phyloP scores from a whole-genome alignment of 2,329 filamentous ascomycete species.

The Davidsoniella australis region DNA sequence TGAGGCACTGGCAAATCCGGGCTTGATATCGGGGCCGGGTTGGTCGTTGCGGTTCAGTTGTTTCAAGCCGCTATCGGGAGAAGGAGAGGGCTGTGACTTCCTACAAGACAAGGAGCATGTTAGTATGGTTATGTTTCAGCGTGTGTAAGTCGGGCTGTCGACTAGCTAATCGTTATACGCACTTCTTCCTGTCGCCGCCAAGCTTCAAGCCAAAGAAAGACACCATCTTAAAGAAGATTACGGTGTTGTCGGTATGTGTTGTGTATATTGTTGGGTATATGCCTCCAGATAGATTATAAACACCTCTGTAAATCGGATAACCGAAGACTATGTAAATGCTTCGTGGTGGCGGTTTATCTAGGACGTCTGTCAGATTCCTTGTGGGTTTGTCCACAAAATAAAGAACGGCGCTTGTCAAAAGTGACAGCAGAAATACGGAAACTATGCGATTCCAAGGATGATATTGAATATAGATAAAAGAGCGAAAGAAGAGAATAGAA shows the following conservation, averaged over 20 bases:
- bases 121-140: not conserved
- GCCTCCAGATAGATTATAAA: not conserved
- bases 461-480: not conserved
- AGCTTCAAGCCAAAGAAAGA: constrained; percentile 42
- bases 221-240: constrained; percentile 24
- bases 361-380: no score
- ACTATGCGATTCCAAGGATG: not conserved
- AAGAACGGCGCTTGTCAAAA: not conserved
- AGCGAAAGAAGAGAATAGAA: not conserved
- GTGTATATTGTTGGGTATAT: not conserved
- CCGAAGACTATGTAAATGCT: no score
- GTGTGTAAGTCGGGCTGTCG: not conserved
- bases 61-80: constrained; percentile 3
- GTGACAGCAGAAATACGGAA: not conserved
- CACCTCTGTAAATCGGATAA: no score
- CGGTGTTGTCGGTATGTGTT: constrained; percentile 16
- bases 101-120: constrained; percentile 10
- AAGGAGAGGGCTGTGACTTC: constrained; percentile 3
- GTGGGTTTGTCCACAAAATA: no score
- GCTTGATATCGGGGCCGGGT: not conserved
- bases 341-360: no score
- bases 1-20: not conserved
- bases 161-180: constrained; percentile 19
- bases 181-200: constrained; percentile 39
- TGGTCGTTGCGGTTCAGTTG: not conserved